A percentile compares a stretch with the other conserved stretches of the same genome.
Evolutionary conservation across 352 stramenopile genomes (phyloP).

Genomic region (Phytophthora citrophthora): DNA sequence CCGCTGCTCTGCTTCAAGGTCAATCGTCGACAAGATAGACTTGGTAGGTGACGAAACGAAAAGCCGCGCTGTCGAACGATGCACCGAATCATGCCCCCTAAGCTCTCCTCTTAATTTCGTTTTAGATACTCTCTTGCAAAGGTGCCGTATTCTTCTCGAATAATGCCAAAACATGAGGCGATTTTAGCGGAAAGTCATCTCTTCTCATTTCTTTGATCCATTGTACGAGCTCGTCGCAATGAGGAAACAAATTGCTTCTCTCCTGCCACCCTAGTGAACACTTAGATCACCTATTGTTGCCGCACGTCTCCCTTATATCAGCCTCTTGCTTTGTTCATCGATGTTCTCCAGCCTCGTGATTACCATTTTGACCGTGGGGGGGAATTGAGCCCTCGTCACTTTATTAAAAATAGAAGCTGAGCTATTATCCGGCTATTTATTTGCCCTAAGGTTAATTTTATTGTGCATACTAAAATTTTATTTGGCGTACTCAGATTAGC

Average conservation of each 20-base stretch:
- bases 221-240: not conserved
- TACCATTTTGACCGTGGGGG: too few relatives aligned
- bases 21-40: too few relatives aligned
- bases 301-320: not conserved
- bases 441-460: not conserved
- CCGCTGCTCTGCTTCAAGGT: too few relatives aligned
- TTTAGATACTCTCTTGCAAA: not conserved
- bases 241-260: not conserved
- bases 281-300: not conserved
- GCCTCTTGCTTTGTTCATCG: not conserved
- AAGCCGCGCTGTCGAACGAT: too few relatives aligned
- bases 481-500: too few relatives aligned
- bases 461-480: too few relatives aligned
- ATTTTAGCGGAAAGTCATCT: not conserved
- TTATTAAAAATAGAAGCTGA: too few relatives aligned
- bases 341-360: too few relatives aligned
- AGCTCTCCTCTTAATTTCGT: not conserved
- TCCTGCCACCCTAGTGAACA: not conserved
- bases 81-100: too few relatives aligned
- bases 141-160: not conserved
- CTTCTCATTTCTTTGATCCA: not conserved
- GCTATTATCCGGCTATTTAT: too few relatives aligned
- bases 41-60: too few relatives aligned
- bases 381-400: too few relatives aligned
- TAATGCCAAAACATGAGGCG: not conserved